These are phyloP conservation scores for Thielaviopsis ethacetica DNA, from an alignment of 2,329 filamentous ascomycete species.

Conservation along the genomic window DNA sequence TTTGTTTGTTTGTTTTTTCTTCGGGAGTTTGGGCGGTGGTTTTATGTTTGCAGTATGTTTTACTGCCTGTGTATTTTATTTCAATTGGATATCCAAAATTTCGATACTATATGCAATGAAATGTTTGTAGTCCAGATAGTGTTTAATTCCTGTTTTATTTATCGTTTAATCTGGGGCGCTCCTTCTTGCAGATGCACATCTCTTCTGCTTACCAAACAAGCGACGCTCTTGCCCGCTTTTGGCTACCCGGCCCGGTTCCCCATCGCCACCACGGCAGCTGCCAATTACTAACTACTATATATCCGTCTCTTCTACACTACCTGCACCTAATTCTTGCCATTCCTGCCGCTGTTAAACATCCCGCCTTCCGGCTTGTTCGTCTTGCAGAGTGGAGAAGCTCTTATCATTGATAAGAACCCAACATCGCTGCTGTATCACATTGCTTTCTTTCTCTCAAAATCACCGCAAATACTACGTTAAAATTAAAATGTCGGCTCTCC, in stretches of 20 bases:
- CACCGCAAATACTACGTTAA: too few relatives aligned
- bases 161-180: too few relatives aligned
- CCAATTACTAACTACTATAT: background rate
- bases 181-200: background rate
- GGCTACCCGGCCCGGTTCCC: background rate
- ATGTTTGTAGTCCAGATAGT: background rate
- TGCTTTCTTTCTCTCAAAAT: too few relatives aligned
- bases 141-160: too few relatives aligned
- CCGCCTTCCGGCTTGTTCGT: too few relatives aligned
- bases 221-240: background rate
- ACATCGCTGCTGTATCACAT: too few relatives aligned
- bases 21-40: background rate
- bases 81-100: background rate
- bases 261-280: background rate
- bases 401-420: background rate
- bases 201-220: background rate
- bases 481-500: background rate
- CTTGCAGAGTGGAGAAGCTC: background rate
- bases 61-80: background rate
- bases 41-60: background rate
- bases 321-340: too few relatives aligned
- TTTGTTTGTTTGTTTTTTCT: background rate
- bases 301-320: too few relatives aligned
- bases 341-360: too few relatives aligned
- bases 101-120: background rate